Base-by-base conservation (phyloP, 768 basidiomycete species). In the Rhizopogon roseolus region DNA sequence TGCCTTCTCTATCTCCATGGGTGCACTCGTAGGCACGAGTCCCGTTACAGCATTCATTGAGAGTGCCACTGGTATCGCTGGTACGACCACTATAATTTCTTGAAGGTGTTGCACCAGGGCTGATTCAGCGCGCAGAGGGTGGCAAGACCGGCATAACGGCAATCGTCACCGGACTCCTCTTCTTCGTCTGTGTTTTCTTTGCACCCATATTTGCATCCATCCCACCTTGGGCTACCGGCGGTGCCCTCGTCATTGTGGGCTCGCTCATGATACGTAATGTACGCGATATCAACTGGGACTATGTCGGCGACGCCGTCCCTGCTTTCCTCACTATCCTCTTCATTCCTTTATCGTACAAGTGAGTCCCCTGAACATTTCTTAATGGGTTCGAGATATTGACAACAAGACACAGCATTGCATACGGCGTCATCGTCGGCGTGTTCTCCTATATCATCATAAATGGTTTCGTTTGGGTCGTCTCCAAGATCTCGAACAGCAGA, bases 231-330 rank as follows among this genome's bases (percentile, higher is more conserved):
- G 90, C 91, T 4, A 94, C 91, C 1, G 91, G 91, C 13, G 86
- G 91, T 53, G 90, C 90, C 1, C 74, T 94, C 36, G 81, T 90
- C 41, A 86, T 94, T 52, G 90, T 90, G 10, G 91, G 91, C n/a
- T 87, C 86, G 14, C 75, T 92, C 61, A 93, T 93, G 91, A 88
- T 90, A 68, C 80, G 87, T 64, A 92, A 90, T 60, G 88, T 90
- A 19, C 78, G 82, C 32, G 90, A 90, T 43, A 86, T 94, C 68
- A 94, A 94, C 69, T 94, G 91, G 91, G 78, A 86, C 62, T 94
- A 92, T 64, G 77, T 89, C 19, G 91, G 91, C 7, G 90, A 93
- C 63, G 80, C 86, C n/a, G 81, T 93, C 0, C 91, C 91, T 11
- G 90, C 91, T 0, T 93, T 94, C 76, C 69, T 94, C 45, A 88